Evolutionary conservation across 495 filamentous ascomycete species (phyloP).

Genomic region (Glarea lozoyensis): DNA sequence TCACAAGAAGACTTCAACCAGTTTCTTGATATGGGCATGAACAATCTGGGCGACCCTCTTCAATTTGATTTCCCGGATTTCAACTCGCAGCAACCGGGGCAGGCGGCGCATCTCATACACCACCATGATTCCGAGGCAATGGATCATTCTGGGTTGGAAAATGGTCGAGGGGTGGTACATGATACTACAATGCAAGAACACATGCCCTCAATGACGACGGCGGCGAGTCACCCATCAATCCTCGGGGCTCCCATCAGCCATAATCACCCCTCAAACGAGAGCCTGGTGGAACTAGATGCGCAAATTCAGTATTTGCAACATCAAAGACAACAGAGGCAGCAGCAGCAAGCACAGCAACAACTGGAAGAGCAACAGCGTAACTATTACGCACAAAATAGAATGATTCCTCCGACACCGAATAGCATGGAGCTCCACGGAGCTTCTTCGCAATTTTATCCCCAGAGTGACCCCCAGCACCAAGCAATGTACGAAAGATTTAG

Average conservation of each 20-base stretch:
- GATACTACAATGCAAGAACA: constrained; percentile 36
- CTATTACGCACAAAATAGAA: constrained; percentile 47
- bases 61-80: constrained; percentile 41
- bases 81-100: constrained; percentile 16
- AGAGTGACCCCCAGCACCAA: constrained; percentile 51
- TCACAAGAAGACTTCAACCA: constrained; percentile 46
- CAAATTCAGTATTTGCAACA: constrained; percentile 57
- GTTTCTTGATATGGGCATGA: constrained; percentile 45
- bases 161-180: constrained; percentile 28
- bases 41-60: constrained; percentile 32
- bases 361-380: constrained; percentile 45
- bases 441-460: constrained; percentile 49
- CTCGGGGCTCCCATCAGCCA: constrained; percentile 23
- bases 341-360: constrained; percentile 33
- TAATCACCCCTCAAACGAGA: constrained; percentile 29
- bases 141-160: constrained; percentile 39
- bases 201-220: constrained; percentile 35
- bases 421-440: constrained; percentile 80
- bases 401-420: constrained; percentile 87
- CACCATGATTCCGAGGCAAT: constrained; percentile 27
- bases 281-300: constrained; percentile 42
- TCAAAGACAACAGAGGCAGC: constrained; percentile 32
- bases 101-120: constrained; percentile 16
- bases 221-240: constrained; percentile 30
- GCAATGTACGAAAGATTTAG: constrained; percentile 65